These are phyloP conservation scores for Torulaspora globosa DNA, from an alignment of 1,139 yeast species.

Conservation along the genomic window DNA sequence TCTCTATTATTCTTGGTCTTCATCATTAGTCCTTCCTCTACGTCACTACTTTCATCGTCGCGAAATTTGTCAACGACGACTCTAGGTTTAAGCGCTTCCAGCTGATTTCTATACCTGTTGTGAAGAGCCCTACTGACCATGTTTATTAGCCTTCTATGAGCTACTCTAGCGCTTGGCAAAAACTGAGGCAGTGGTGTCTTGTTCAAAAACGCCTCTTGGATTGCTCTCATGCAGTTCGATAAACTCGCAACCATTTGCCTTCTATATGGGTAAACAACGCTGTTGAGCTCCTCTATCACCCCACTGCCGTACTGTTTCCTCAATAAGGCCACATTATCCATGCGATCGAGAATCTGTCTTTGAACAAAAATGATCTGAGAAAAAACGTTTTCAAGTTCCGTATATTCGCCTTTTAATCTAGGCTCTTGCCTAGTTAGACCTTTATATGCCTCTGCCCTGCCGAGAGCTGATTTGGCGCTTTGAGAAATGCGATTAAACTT, in stretches of 20 bases:
- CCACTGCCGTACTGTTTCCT: conserved; percentile 46
- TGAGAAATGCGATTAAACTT: conserved; percentile 35
- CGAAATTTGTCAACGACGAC: conserved; percentile 10
- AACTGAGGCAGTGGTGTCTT: conserved; percentile 49
- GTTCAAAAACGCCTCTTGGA: conserved; percentile 43
- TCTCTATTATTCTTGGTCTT: conserved; percentile 11
- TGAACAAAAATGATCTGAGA: conserved; percentile 45
- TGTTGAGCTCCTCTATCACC: conserved; percentile 43
- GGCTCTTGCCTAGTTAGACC: conserved; percentile 46
- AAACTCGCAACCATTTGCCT: conserved; percentile 44
- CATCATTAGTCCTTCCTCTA: conserved; percentile 14
- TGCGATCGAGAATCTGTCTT: conserved; percentile 46
- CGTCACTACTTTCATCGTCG: conserved; percentile 18
- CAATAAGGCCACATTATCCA: conserved; percentile 45
- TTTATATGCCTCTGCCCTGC: conserved; percentile 43
- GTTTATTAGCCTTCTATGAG: conserved; percentile 45
- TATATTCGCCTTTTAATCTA: conserved; percentile 45
- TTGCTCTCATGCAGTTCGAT: conserved; percentile 39
- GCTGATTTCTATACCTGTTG: conserved; percentile 21
- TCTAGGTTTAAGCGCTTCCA: conserved; percentile 9
- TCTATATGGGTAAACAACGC: conserved; percentile 43
- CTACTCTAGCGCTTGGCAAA: conserved; percentile 46
- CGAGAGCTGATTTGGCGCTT: conserved; percentile 40
- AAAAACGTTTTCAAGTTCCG: conserved; percentile 41
- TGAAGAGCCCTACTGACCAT: conserved; percentile 40